phyloP scores from a whole-genome alignment of 805 yeast species.

The Yamadazyma phyllophila region DNA sequence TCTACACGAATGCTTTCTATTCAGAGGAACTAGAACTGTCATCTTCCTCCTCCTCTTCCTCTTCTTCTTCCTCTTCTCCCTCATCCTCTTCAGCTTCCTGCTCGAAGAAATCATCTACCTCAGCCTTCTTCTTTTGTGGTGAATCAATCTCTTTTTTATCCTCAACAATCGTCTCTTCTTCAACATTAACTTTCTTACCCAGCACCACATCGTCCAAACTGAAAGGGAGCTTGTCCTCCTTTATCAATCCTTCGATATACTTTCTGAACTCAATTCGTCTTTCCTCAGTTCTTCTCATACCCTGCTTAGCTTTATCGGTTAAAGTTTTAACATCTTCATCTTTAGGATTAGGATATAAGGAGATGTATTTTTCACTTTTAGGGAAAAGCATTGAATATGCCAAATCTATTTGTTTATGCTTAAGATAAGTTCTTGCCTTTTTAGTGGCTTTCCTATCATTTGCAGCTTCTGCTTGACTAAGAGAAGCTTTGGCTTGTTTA shows the following conservation, averaged over 20 bases:
- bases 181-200: conserved; percentile 29
- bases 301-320: conserved; percentile 41
- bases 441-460: conserved; percentile 38
- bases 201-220: conserved; percentile 44
- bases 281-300: conserved; percentile 40
- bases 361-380: conserved; percentile 70
- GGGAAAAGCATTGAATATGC: conserved; percentile 80
- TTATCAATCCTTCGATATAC: conserved; percentile 50
- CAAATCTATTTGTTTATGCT: conserved; percentile 62
- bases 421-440: conserved; percentile 48
- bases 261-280: conserved; percentile 45
- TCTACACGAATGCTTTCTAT: conserved; percentile 3
- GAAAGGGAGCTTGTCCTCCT: conserved; percentile 54
- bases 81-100: conserved; percentile 5
- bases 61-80: not conserved
- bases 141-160: conserved; percentile 42
- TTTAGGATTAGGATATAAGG: conserved; percentile 59
- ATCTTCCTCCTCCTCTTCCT: not conserved
- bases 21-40: not conserved
- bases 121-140: conserved; percentile 32
- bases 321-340: conserved; percentile 22
- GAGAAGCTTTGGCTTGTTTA: conserved; percentile 46
- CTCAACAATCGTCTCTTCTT: conserved; percentile 17
- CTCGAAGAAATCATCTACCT: conserved; percentile 47
- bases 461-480: conserved; percentile 32